Evolutionary conservation across 495 filamentous ascomycete species (phyloP).

Genomic region (Gamarada debralockiae): DNA sequence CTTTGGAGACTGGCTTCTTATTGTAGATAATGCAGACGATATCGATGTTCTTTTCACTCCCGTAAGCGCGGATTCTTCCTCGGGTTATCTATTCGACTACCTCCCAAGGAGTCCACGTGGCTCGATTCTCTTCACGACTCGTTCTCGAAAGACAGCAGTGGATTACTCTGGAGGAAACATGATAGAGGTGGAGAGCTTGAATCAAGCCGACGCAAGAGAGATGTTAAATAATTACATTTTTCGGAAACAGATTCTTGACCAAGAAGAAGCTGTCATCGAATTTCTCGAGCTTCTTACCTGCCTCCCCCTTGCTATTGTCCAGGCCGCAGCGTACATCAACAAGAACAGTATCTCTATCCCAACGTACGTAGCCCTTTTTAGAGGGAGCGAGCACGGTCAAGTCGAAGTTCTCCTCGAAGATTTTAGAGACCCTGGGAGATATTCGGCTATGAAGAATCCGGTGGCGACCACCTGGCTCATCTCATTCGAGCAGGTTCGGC

Average conservation of each 20-base stretch:
- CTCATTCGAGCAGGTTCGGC: constrained; percentile 42
- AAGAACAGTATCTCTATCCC: constrained; percentile 16
- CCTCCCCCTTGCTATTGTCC: constrained; percentile 7
- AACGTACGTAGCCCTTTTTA: constrained; percentile 18
- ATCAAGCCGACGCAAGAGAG: constrained; percentile 21
- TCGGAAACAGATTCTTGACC: constrained; percentile 3
- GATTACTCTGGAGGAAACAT: constrained; percentile 11
- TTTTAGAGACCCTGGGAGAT: constrained; percentile 22
- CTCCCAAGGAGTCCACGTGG: constrained; percentile 24
- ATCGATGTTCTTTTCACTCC: background rate
- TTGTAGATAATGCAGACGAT: constrained; percentile 33
- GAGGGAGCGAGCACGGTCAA: constrained; percentile 3
- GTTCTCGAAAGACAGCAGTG: constrained; percentile 7
- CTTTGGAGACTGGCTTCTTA: constrained; percentile 27
- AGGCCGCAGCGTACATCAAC: constrained; percentile 11
- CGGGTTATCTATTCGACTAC: constrained; percentile 19
- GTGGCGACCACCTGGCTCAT: constrained; percentile 25
- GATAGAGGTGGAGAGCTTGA: constrained; percentile 28
- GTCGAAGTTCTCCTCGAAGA: constrained; percentile 39
- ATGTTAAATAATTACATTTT: constrained; percentile 22
- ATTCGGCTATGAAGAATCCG: no score
- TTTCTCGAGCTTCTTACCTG: constrained; percentile 15
- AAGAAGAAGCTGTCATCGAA: background rate
- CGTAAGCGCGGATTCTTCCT: background rate
- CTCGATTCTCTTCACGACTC: constrained; percentile 32